Base-by-base conservation (phyloP, 306 rosid species). In the Lablab purpureus region DNA sequence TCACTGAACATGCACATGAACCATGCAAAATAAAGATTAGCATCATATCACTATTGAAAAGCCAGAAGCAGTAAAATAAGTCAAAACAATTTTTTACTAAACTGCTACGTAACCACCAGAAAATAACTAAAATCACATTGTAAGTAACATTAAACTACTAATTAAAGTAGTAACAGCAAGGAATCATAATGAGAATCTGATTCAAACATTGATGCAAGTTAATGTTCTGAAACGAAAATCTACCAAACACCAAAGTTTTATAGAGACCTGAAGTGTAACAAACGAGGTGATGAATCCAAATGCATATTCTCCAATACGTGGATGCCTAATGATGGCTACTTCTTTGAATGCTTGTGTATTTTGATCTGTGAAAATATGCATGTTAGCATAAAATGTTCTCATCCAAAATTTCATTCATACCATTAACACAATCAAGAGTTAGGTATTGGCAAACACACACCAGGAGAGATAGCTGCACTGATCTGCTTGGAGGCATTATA, bases 401-500 rank as follows among this genome's bases (percentile, higher is more conserved):
- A 64, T 5, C 64, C 14, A 60, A 37, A 14, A 23, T 68, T 32
- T 70, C 32, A 7, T 60, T 40, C 37, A 45, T 40, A 70, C n/a
- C 21, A 30, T 60, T 14, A 60, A 12, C 23, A 43, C 14, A 43
- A 21, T 19, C 49, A 65, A 67, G 67, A 40, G 30, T 22, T 65
- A 40, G 45, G 76, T 32, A 18, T 55, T 54, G 9, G 17, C 19
- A 56, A 45, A 69, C 47, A 85, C 81, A 80, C 69, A 93, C 98
- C 98, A 75, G 98, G 98, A 46, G 98, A 93, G 78, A 93, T 93
- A 65, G 98, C 98, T 50, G 97, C 77, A 80, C 98, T 93, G 78
- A 93, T 93, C 88, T 93, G 98, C 90, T 93, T 93, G 75, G 98
- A 93, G 55, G 98, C 98, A 84, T 82, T 93, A 84, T 93, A 93